Conservation (phyloP, 1,139 yeast species). For the Scheffersomyces stambukii region DNA sequence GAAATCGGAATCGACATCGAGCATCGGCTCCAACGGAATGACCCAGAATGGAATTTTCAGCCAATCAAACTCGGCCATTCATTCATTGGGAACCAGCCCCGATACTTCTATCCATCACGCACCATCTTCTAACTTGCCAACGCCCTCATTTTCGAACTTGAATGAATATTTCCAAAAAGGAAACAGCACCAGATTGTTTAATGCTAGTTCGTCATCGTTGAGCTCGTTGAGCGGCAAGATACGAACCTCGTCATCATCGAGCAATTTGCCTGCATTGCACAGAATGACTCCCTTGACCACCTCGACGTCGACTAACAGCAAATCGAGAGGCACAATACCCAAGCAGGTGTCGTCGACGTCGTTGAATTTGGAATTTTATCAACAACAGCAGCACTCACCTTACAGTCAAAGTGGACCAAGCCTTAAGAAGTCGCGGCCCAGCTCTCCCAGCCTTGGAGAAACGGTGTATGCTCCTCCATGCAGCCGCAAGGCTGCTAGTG, state of each 20-base stretch:
- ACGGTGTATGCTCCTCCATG: constrained; percentile 2
- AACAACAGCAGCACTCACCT: constrained; percentile 3
- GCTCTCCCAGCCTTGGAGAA: constrained; percentile 25
- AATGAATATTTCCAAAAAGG: constrained; percentile 28
- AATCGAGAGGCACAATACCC: too few relatives aligned
- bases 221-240: constrained; percentile 23
- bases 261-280: constrained; percentile 22
- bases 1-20: constrained; percentile 11
- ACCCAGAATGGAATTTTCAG: constrained; percentile 14
- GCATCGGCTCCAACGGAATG: constrained; percentile 9
- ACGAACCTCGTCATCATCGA: constrained; percentile 14
- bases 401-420: constrained; percentile 8
- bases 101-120: constrained; percentile 14
- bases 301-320: constrained; percentile 4
- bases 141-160: constrained; percentile 25
- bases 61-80: constrained; percentile 18
- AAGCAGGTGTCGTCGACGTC: constrained; percentile 17
- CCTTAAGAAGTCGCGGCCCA: constrained; percentile 38
- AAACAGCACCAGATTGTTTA: constrained; percentile 14
- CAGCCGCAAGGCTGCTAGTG: constrained; percentile 5
- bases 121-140: constrained; percentile 4
- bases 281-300: constrained; percentile 42
- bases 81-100: constrained; percentile 33
- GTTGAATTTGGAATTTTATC: constrained; percentile 26
- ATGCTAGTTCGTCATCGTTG: constrained; percentile 23